Evolutionary conservation across 2,329 filamentous ascomycete species (phyloP).

Genomic region (Phaeosphaeriaceae sp.): DNA sequence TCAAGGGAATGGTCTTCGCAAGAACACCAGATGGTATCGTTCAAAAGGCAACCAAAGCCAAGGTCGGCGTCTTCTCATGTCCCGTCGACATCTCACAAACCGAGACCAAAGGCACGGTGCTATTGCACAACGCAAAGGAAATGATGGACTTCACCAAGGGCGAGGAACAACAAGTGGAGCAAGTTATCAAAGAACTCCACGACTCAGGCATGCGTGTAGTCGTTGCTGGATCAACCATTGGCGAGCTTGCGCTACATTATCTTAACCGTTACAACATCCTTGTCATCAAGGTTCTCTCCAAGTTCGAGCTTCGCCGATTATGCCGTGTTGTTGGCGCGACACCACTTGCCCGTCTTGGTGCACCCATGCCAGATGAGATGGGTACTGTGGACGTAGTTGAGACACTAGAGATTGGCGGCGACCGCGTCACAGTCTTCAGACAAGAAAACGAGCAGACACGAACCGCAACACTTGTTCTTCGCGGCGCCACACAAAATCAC

Average conservation of each 20-base stretch:
- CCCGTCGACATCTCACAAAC: conserved; percentile 95
- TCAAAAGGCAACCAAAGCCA: conserved; percentile 91
- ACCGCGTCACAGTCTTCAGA: conserved; percentile 97
- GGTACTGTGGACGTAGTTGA: conserved; percentile 92
- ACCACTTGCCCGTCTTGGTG: conserved; percentile 91
- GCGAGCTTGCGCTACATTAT: conserved; percentile 95
- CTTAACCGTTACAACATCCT: conserved; percentile 97
- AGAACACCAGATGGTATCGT: conserved; percentile 88
- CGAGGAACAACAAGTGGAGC: conserved; percentile 90
- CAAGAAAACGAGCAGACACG: conserved; percentile 93
- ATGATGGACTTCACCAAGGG: conserved; percentile 99
- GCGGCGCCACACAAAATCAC: conserved; percentile 97
- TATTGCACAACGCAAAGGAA: conserved; percentile 96
- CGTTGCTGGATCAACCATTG: conserved; percentile 89
- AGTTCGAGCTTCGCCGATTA: conserved; percentile 93
- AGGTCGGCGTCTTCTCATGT: conserved; percentile 96
- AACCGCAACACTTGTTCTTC: conserved; percentile 91
- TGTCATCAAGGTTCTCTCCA: conserved; percentile 95
- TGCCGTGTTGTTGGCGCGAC: conserved; percentile 97
- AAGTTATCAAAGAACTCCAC: conserved; percentile 90
- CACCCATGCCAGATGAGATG: conserved; percentile 99
- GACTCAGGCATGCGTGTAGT: conserved; percentile 93
- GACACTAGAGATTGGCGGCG: conserved; percentile 95
- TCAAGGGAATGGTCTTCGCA: conserved; percentile 98
- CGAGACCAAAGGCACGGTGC: conserved; percentile 97